Evolutionary conservation across 306 rosid genomes (phyloP).

Genomic region (Castanopsis chinensis): DNA sequence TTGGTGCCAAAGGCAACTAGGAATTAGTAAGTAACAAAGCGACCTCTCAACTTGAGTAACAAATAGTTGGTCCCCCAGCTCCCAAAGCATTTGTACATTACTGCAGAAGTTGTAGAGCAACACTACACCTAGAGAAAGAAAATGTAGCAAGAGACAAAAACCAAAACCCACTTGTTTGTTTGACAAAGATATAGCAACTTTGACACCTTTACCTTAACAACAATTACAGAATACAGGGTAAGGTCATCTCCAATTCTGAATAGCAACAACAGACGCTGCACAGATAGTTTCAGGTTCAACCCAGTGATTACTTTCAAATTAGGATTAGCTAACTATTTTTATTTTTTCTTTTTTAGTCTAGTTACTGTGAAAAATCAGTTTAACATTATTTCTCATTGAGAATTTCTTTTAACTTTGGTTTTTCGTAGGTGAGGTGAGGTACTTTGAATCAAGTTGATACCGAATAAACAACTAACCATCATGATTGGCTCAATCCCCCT

Average conservation of each 20-base stretch:
- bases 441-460: no score
- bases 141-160: constrained; percentile 76
- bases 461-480: no score
- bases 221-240: constrained; percentile 25
- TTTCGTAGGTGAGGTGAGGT: no score
- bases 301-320: no score
- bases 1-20: constrained; percentile 82
- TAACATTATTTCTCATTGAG: no score
- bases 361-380: no score
- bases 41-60: constrained; percentile 81
- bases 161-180: constrained; percentile 41
- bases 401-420: no score
- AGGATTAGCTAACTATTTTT: no score
- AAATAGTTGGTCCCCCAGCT: constrained; percentile 74
- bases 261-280: constrained; percentile 74
- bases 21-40: constrained; percentile 78
- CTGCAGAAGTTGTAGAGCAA: constrained; percentile 71
- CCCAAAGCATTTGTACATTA: constrained; percentile 69
- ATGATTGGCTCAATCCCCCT: no score
- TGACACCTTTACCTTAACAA: constrained; percentile 62
- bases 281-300: constrained; percentile 60
- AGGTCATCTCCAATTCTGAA: constrained; percentile 69
- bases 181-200: constrained; percentile 58
- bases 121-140: constrained; percentile 71
- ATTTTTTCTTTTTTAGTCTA: no score